Conservation (phyloP, 1,284 basidiomycete genomes). For the Fomitopsis betulina region DNA sequence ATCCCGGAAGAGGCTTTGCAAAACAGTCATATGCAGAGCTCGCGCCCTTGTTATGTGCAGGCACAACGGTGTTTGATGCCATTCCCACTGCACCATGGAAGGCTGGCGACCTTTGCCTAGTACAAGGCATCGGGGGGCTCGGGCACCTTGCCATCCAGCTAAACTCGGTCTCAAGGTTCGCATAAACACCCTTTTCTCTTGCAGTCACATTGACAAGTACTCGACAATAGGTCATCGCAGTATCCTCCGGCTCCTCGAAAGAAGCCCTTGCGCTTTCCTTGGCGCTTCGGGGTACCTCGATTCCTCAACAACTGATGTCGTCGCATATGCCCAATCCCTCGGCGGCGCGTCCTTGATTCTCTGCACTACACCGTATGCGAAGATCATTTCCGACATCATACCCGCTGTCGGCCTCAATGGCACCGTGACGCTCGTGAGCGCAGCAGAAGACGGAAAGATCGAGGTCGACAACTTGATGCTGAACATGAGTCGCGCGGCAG, state of each 20-base stretch:
- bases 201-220: slow-evolving; percentile 19
- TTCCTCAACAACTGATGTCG: slow-evolving; percentile 18
- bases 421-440: slow-evolving; percentile 23
- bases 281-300: slow-evolving; percentile 27
- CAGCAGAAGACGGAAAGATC: slow-evolving; percentile 17
- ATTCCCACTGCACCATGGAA: slow-evolving; percentile 16
- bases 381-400: slow-evolving; percentile 17
- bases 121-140: slow-evolving; percentile 30
- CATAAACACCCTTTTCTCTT: slow-evolving; percentile 19
- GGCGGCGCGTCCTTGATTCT: slow-evolving; percentile 26
- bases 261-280: slow-evolving; percentile 22
- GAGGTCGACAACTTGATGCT: slow-evolving; percentile 18
- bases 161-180: slow-evolving; percentile 20
- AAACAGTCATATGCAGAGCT: slow-evolving; percentile 11
- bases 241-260: slow-evolving; percentile 25
- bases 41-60: slow-evolving; percentile 26
- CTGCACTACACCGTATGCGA: slow-evolving; percentile 22
- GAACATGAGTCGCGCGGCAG: slow-evolving; percentile 16
- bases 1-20: slow-evolving; percentile 25
- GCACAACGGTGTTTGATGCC: slow-evolving; percentile 13
- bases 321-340: slow-evolving; percentile 18
- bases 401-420: slow-evolving; percentile 21
- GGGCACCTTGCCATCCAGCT: slow-evolving; percentile 29
- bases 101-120: slow-evolving; percentile 22
- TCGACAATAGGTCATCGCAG: slow-evolving; percentile 20